Base-by-base conservation (phyloP, 257 asterid genomes). In the Datura wrightii region DNA sequence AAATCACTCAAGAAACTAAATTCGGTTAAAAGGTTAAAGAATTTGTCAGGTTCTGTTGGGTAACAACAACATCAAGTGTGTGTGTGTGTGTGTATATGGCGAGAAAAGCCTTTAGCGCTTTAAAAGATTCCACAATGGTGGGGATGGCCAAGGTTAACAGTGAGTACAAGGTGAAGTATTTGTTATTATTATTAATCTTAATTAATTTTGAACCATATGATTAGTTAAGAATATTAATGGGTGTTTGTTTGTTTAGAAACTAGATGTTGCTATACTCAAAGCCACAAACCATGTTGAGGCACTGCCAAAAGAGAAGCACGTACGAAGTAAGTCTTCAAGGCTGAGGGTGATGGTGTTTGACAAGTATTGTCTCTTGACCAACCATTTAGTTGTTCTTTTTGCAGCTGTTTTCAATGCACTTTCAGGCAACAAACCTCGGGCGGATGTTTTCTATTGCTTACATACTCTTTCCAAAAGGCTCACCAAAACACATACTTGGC, bases 301-400 rank as follows among this genome's bases (percentile, higher is more conserved):
- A 80, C 71, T 92, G 87, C 98, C 98, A 10, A 95, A 95, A 83
- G 94, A 92, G 90, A 95, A 93, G 90, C 97, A 95, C 37, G 91
- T 93, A 83, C 85, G 87, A 88, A 90, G 97, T 95, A 92, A 39
- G 42, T 39, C 42, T 24, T 24, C 31, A 24, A 24, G 31, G 31
- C 31, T 24, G 31, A 24, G 31, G 31, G 1, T 24, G 31, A 24
- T 24, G 31, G 1, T 24, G 31, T 24, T 24, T 24, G 31, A 24
- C 31, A 24, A 24, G 31, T 24, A 24, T 24, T 24, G 31, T 24
- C 31, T 24, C 31, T 24, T 24, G 31, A 24, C 31, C 31, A 24
- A 24, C 31, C 31, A 24, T 24, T 24, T 24, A 24, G 31, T 24
- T 24, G 31, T 24, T 24, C 31, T 62, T 87, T 54, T 79, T 76